Percentiles rank a stretch among this genome's conserved stretches.
These are phyloP conservation scores for Botrytis fragariae DNA, from an alignment of 2,329 filamentous ascomycete species.

Conservation along the genomic window DNA sequence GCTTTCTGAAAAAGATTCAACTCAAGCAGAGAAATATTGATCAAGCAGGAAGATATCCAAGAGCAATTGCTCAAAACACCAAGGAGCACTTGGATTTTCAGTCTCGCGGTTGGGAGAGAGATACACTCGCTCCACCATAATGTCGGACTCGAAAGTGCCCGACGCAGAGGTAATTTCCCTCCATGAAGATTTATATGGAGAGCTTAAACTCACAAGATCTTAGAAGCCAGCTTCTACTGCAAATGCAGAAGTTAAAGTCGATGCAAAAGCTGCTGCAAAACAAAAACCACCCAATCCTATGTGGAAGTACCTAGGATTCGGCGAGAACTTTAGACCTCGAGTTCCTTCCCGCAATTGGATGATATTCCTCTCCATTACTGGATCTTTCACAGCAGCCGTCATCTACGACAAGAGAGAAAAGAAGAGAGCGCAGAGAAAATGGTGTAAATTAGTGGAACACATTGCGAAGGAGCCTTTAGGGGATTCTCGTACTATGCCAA, in stretches of 20 bases:
- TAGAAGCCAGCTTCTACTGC: conserved; percentile 37
- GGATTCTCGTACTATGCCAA: conserved; percentile 68
- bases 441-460: conserved; percentile 81
- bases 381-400: conserved; percentile 74
- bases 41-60: background rate
- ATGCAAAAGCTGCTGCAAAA: conserved; percentile 43
- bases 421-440: conserved; percentile 79
- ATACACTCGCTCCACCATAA: background rate
- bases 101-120: background rate
- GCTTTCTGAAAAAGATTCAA: conserved; percentile 9
- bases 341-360: conserved; percentile 97
- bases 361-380: conserved; percentile 83
- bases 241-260: conserved; percentile 38
- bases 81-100: background rate
- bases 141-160: conserved; percentile 24
- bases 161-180: conserved; percentile 23
- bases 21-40: conserved; percentile 4
- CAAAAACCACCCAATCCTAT: conserved; percentile 63
- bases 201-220: conserved; percentile 15
- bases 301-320: conserved; percentile 74
- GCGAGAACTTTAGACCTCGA: conserved; percentile 73
- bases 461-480: conserved; percentile 72
- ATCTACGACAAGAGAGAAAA: conserved; percentile 93
- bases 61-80: conserved; percentile 2
- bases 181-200: background rate